Conservation (phyloP, 75 land plant species). For the Ceratopteris richardii region DNA sequence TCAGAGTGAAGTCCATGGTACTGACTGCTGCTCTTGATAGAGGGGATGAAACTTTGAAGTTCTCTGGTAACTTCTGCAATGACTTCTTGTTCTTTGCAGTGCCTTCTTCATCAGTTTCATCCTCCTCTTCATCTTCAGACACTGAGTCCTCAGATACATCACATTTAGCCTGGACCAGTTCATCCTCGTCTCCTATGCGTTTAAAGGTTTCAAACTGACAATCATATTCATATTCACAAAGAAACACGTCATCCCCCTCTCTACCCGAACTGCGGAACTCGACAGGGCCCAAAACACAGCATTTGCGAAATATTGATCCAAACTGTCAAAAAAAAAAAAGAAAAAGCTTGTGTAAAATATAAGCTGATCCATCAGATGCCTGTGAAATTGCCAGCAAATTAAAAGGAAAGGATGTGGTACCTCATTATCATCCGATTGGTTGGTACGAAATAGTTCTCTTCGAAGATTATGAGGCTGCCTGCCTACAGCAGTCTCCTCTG, state of each 20-base stretch:
- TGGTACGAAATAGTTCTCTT: conserved; percentile 82
- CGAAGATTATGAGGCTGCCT: conserved; percentile 80
- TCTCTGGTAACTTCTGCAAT: background rate
- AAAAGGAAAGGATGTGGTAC: conserved; percentile 18
- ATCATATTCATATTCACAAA: conserved; percentile 95
- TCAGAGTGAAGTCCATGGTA: background rate
- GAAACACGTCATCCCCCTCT: conserved; percentile 93
- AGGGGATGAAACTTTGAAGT: background rate
- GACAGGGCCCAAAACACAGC: conserved; percentile 74
- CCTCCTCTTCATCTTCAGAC: conserved; percentile 34
- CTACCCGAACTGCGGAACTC: conserved; percentile 57
- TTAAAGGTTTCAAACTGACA: conserved; percentile 76
- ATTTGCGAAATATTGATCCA: conserved; percentile 73
- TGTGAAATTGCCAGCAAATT: background rate
- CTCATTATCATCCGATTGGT: conserved; percentile 72
- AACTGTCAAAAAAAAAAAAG: conserved; percentile 32
- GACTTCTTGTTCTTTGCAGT: background rate
- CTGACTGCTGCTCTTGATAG: conserved; percentile 1
- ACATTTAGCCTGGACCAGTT: conserved; percentile 18
- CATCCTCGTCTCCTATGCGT: conserved; percentile 60
- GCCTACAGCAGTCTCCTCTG: conserved; percentile 89
- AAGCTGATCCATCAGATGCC: background rate
- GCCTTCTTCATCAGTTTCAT: conserved; percentile 10
- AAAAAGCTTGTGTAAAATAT: too few species aligned
- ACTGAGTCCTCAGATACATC: conserved; percentile 22